Base-by-base conservation (phyloP, 2,329 filamentous ascomycete species). In the Sarocladiaceae sp. region DNA sequence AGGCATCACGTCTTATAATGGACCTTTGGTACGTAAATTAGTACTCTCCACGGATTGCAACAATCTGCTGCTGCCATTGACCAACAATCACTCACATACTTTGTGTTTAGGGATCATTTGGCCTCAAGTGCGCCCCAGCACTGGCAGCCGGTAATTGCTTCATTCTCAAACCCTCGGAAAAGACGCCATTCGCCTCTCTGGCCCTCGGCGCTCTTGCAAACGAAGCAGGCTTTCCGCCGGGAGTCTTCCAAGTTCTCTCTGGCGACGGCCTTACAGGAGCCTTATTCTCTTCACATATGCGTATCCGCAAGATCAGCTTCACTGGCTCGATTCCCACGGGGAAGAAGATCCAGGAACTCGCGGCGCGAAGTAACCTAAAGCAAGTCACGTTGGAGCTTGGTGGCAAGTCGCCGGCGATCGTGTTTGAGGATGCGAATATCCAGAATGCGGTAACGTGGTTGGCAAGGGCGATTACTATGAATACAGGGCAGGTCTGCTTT, bases 241-340 rank as follows among this genome's bases (percentile, higher is more conserved):
- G 73, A 2, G 71, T 74, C 0, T 62, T 76, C 37, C 66, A 75
- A 53, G 56, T 75, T 23, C 39, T 75, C 58, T 50, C 86, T 50
- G 88, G 87, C 1, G 77, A 84, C 58, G 87, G 87, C 15, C 72
- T 75, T 46, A 81, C 85, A 1, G 88, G 88, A 13, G 76, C 79
- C 8, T 80, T 83, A 2, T 73, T 91, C 11, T 81, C 83, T 2
- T 71, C 77, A 40, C 88, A 92, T 67, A 73, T 82, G 52, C 78
- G 79, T 47, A 79, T 92, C 40, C 82, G 87, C 59, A 89, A 88
- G 64, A 74, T 92, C 52, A 84, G 83, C 4, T 92, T 92, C 61
- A 92, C 88, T 0, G 88, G 88, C 35, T 86, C 81, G 12, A 87
- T 83, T 4, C 73, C 73, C 4, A 88, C 87, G 0, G 88, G 84